Conservation (phyloP, 768 basidiomycete genomes). For the Ramaria rubella region DNA sequence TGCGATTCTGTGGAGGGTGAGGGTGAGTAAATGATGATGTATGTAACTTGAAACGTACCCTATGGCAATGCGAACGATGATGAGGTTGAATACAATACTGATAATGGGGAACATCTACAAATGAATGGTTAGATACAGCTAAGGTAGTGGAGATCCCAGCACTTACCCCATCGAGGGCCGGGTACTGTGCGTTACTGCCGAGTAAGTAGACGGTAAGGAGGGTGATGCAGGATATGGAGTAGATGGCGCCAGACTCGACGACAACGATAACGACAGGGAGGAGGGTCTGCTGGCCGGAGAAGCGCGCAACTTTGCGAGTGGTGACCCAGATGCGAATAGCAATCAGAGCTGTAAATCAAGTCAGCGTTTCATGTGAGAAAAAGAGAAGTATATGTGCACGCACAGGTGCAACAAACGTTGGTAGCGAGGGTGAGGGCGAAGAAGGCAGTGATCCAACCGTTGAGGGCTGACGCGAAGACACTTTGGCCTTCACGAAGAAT, state of each 20-base stretch:
- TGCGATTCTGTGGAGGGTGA: neutral
- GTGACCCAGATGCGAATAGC: slow-evolving; percentile 31
- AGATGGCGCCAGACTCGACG: slow-evolving; percentile 33
- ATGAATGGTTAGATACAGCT: neutral
- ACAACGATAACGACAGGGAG: slow-evolving; percentile 26
- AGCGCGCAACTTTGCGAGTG: slow-evolving; percentile 21
- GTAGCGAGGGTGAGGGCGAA: slow-evolving; percentile 33
- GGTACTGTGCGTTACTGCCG: slow-evolving; percentile 27
- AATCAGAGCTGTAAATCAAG: slow-evolving; percentile 21
- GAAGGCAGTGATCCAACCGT: slow-evolving; percentile 35
- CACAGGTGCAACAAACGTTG: slow-evolving; percentile 33
- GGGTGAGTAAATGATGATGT: neutral
- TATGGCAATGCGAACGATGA: slow-evolving; percentile 32
- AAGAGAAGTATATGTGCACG: slow-evolving; percentile 5
- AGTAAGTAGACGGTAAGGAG: slow-evolving; percentile 26
- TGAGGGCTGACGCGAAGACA: slow-evolving; percentile 29
- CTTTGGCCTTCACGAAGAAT: slow-evolving; percentile 14
- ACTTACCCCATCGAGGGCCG: slow-evolving; percentile 32
- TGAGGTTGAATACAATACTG: slow-evolving; percentile 34
- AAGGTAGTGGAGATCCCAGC: neutral
- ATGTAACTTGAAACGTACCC: neutral
- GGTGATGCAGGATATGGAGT: slow-evolving; percentile 29
- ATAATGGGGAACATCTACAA: slow-evolving; percentile 32
- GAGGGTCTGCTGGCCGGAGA: slow-evolving; percentile 17
- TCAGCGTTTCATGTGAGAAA: neutral